These are phyloP conservation scores for Boletus reticuloceps DNA, from an alignment of 768 basidiomycete genomes.

Conservation along the genomic window DNA sequence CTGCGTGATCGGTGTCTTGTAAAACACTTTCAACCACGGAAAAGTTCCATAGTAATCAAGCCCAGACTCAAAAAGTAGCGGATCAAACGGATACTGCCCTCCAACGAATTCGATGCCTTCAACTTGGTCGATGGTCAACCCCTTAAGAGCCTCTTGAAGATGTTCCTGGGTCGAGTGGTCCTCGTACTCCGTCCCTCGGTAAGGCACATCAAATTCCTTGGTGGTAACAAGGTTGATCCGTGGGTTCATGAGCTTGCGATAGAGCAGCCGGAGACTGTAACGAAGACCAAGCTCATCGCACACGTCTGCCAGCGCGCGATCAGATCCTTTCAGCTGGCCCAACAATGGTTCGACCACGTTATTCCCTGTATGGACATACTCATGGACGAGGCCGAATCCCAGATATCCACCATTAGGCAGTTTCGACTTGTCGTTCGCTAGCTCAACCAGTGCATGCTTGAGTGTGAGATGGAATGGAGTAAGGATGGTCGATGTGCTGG, in stretches of 20 bases:
- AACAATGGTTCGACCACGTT: not conserved
- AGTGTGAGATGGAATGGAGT: not conserved
- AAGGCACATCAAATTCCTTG: not conserved
- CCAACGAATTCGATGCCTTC: constrained; percentile 5
- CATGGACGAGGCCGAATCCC: constrained; percentile 10
- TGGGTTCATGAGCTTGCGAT: not conserved
- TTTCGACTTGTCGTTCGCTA: not conserved
- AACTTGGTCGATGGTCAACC: not conserved
- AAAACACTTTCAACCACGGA: not conserved
- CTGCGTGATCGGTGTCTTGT: constrained; percentile 1
- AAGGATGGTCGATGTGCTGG: not conserved
- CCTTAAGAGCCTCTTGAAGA: not conserved
- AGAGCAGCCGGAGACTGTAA: constrained; percentile 1
- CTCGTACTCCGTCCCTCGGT: not conserved
- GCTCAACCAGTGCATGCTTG: not conserved
- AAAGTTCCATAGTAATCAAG: not conserved
- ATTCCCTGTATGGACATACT: not conserved
- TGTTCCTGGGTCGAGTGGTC: not conserved
- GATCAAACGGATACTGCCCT: not conserved
- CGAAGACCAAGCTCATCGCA: constrained; percentile 6
- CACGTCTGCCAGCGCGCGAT: constrained; percentile 4
- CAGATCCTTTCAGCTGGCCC: constrained; percentile 14
- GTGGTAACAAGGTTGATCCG: not conserved
- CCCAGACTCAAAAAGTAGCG: not conserved
- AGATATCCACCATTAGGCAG: constrained; percentile 8